Conservation (phyloP, 2,329 filamentous ascomycete species). For the Thielaviopsis euricoi region DNA sequence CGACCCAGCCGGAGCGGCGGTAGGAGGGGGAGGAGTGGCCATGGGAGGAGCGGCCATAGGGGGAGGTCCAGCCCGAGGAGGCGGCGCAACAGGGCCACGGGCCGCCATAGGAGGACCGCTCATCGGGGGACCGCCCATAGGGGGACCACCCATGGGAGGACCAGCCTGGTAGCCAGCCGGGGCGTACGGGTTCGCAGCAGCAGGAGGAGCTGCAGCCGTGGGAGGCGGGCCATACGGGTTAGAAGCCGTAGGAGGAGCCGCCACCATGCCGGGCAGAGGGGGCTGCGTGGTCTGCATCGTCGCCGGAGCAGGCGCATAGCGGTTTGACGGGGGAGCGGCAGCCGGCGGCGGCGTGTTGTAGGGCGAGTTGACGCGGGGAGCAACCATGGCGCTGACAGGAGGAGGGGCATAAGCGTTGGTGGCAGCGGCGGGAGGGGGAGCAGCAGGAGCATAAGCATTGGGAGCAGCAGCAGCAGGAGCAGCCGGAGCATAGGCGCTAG, state of each 20-base stretch:
- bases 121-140: conserved; percentile 15
- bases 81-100: conserved; percentile 1
- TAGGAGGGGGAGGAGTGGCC: conserved; percentile 20
- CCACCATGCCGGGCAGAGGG: conserved; percentile 21
- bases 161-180: conserved; percentile 18
- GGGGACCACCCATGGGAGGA: conserved; percentile 24
- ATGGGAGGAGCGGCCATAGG: conserved; percentile 15
- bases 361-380: conserved; percentile 64
- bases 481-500: conserved; percentile 29
- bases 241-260: conserved; percentile 26
- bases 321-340: conserved; percentile 49
- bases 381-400: conserved; percentile 34
- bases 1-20: conserved; percentile 31
- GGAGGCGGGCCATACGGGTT: conserved; percentile 28
- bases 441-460: conserved; percentile 26
- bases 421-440: conserved; percentile 30
- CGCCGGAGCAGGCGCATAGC: conserved; percentile 51
- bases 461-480: conserved; percentile 44
- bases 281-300: conserved; percentile 34
- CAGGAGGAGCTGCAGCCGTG: conserved; percentile 12
- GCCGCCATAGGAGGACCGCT: conserved; percentile 9
- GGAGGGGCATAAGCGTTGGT: conserved; percentile 50
- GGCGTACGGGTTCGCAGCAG: conserved; percentile 37
- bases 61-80: conserved; percentile 10
- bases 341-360: conserved; percentile 63